Evolutionary conservation across 371 early-diverging fungal genomes (phyloP).

Genomic region (Chytridium lagenaria): DNA sequence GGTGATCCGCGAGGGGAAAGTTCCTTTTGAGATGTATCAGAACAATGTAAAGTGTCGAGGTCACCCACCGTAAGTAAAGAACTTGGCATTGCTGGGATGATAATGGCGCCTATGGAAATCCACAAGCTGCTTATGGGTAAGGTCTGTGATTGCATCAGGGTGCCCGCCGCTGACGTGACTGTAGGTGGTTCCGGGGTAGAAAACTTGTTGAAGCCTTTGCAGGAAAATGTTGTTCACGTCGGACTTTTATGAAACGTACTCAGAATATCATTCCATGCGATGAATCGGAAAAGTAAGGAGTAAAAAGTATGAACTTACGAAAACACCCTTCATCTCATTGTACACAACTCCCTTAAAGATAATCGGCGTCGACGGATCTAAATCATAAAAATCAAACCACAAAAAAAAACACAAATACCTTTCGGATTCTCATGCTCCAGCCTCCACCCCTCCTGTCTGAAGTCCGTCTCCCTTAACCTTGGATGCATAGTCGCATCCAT

Average conservation of each 20-base stretch:
- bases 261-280: too few species aligned
- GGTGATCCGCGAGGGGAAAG: conserved; percentile 77
- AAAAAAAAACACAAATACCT: conserved; percentile 47
- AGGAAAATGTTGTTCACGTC: conserved; percentile 83
- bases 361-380: conserved; percentile 55
- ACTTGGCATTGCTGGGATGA: conserved; percentile 88
- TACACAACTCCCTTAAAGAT: conserved; percentile 93
- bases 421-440: conserved; percentile 80
- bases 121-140: conserved; percentile 81
- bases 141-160: conserved; percentile 83
- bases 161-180: conserved; percentile 89
- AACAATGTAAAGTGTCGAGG: neutral
- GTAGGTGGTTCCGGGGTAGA: conserved; percentile 88
- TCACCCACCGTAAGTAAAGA: conserved; percentile 84
- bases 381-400: neutral
- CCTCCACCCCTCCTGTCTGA: conserved; percentile 94
- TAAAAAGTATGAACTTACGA: conserved; percentile 52
- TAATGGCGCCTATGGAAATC: conserved; percentile 85
- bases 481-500: conserved; percentile 92
- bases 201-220: conserved; percentile 75
- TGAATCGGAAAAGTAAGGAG: too few species aligned
- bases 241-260: conserved; percentile 49
- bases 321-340: conserved; percentile 97
- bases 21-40: conserved; percentile 46
- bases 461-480: conserved; percentile 77